phyloP scores from a whole-genome alignment of 257 asterid genomes.

The Nicotiana obtusifolia region DNA sequence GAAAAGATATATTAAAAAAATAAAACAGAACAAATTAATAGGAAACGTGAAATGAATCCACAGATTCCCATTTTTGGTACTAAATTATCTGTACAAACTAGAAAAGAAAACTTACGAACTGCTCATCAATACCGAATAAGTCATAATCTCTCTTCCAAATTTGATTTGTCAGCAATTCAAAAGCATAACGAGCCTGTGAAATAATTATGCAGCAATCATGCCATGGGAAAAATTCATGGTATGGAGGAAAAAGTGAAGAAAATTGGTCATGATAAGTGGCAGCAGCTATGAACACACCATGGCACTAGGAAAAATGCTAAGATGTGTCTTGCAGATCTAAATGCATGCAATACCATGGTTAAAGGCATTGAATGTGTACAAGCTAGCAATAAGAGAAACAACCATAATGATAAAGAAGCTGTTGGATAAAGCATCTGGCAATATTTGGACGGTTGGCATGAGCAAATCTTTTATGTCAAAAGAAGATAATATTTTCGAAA shows the following conservation, averaged over 20 bases:
- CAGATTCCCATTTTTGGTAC: neutral
- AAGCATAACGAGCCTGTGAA: conserved; percentile 88
- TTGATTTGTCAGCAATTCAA: conserved; percentile 75
- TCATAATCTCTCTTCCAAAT: conserved; percentile 95
- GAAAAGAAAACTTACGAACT: conserved; percentile 42
- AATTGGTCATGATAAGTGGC: neutral
- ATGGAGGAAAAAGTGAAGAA: neutral
- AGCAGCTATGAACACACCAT: neutral
- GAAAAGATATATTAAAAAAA: neutral
- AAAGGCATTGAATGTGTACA: neutral
- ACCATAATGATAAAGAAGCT: neutral
- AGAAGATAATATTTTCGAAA: neutral
- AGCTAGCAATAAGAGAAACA: neutral
- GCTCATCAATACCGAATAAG: conserved; percentile 67
- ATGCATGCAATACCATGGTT: neutral
- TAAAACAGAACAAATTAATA: neutral
- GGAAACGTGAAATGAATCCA: neutral
- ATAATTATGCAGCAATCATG: conserved; percentile 7
- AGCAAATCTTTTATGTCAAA: neutral
- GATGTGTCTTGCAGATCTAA: neutral
- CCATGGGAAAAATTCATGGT: neutral
- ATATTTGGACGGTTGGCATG: neutral
- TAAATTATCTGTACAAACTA: conserved; percentile 1
- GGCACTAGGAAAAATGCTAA: neutral
- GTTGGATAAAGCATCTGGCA: neutral